Conservation (phyloP, 2,329 filamentous ascomycete genomes). For the Rosellinia necatrix region DNA sequence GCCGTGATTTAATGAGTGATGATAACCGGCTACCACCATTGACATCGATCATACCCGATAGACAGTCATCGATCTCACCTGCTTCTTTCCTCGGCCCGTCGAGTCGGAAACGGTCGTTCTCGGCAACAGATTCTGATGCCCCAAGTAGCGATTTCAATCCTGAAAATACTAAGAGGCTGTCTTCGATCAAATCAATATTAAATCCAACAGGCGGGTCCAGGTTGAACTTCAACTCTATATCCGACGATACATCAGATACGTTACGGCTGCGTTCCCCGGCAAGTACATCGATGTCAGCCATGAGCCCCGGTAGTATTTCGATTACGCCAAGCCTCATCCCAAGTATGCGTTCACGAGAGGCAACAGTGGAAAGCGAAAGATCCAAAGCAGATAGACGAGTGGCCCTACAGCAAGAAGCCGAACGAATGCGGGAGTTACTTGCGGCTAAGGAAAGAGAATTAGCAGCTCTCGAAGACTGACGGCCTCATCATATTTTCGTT, state of each 20-base stretch:
- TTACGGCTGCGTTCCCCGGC: constrained; percentile 52
- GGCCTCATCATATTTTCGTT: background rate
- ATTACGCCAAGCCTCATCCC: constrained; percentile 38
- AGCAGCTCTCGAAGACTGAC: constrained; percentile 53
- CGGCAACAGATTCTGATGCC: constrained; percentile 60
- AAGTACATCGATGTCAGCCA: constrained; percentile 46
- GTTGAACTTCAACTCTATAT: constrained; percentile 26
- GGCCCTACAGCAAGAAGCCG: constrained; percentile 72
- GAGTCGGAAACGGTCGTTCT: constrained; percentile 73
- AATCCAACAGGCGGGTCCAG: constrained; percentile 55
- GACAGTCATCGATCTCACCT: constrained; percentile 63
- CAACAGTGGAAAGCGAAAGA: constrained; percentile 52
- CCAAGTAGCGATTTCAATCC: constrained; percentile 46
- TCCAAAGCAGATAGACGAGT: constrained; percentile 66
- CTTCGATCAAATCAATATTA: constrained; percentile 76
- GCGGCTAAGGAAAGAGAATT: constrained; percentile 76
- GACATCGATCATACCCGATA: constrained; percentile 54
- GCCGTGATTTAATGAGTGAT: constrained; percentile 53
- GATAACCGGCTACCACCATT: constrained; percentile 65
- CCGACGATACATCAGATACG: constrained; percentile 47
- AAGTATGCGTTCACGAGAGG: constrained; percentile 36
- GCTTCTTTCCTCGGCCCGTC: constrained; percentile 63
- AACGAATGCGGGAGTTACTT: constrained; percentile 74
- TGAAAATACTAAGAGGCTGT: constrained; percentile 65
- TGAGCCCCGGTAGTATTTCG: constrained; percentile 48